A percentile compares a stretch with the other conserved stretches of the same genome.
These are phyloP conservation scores for Exophiala calicioides DNA, from an alignment of 2,329 filamentous ascomycete species.

Conservation along the genomic window DNA sequence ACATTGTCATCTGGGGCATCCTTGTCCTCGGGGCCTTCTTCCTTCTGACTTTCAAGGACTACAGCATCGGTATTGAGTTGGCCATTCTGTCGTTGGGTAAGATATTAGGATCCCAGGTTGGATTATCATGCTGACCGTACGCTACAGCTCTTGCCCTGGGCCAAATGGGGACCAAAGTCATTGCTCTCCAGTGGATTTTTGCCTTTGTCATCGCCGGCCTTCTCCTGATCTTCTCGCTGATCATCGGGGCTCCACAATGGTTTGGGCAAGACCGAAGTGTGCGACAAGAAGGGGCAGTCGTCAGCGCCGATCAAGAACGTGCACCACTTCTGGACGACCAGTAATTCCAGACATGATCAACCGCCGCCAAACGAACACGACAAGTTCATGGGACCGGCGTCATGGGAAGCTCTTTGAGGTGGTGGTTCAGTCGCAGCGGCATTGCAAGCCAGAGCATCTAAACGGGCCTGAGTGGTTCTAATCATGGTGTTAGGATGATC, in stretches of 20 bases:
- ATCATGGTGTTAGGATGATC: no score
- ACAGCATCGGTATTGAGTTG: slow-evolving; percentile 76
- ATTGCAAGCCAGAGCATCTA: no score
- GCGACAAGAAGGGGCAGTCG: slow-evolving; percentile 45
- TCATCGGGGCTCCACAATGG: slow-evolving; percentile 65
- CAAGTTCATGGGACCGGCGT: no score
- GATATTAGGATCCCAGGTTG: slow-evolving; percentile 28
- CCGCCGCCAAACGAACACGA: no score
- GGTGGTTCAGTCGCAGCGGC: no score
- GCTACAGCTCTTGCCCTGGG: slow-evolving; percentile 66
- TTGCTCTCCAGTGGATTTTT: slow-evolving; percentile 91
- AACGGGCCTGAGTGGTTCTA: no score
- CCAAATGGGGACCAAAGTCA: slow-evolving; percentile 70
- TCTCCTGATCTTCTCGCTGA: slow-evolving; percentile 68
- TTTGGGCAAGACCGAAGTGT: slow-evolving; percentile 60
- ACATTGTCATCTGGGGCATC: slow-evolving; percentile 85
- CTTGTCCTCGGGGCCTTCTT: slow-evolving; percentile 76
- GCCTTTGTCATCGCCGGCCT: slow-evolving; percentile 78
- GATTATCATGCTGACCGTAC: slow-evolving; percentile 12
- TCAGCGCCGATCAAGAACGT: slow-evolving; percentile 54
- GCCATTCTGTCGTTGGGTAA: slow-evolving; percentile 70
- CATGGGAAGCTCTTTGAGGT: no score
- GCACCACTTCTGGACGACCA: slow-evolving; percentile 54
- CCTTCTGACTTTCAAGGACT: slow-evolving; percentile 71
- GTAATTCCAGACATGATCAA: no score